Percentiles rank a stretch among this genome's conserved stretches.
Evolutionary conservation across 2,329 filamentous ascomycete species (phyloP).

Genomic region (Fusarium concolor): DNA sequence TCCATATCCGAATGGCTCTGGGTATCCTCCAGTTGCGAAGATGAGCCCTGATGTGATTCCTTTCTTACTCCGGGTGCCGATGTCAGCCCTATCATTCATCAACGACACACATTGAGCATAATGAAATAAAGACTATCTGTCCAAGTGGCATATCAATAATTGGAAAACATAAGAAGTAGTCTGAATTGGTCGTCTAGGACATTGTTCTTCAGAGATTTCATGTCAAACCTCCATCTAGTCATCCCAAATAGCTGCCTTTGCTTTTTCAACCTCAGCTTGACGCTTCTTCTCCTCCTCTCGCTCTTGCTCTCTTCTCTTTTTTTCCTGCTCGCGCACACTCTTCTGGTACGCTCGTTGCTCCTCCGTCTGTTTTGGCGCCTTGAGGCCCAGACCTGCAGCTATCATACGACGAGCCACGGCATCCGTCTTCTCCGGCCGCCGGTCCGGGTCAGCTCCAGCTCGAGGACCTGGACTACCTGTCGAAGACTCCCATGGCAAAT

Average conservation of each 20-base stretch:
- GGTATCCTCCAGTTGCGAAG: too few species aligned
- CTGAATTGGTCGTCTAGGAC: too few species aligned
- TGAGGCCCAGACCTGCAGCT: conserved; percentile 85
- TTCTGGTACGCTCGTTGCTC: conserved; percentile 90
- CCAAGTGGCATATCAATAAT: too few species aligned
- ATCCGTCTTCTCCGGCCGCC: conserved; percentile 89
- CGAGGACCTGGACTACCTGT: conserved; percentile 21
- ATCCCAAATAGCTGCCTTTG: conserved; percentile 90
- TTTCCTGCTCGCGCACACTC: conserved; percentile 85
- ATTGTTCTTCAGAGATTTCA: not conserved
- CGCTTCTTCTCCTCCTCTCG: conserved; percentile 70
- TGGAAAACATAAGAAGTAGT: too few species aligned
- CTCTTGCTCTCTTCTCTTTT: conserved; percentile 78
- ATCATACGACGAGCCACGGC: conserved; percentile 92
- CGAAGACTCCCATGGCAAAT: conserved; percentile 36
- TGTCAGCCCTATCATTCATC: too few species aligned
- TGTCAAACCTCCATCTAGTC: conserved; percentile 57
- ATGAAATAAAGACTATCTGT: too few species aligned
- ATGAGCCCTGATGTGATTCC: too few species aligned
- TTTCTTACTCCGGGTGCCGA: too few species aligned
- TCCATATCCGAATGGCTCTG: too few species aligned
- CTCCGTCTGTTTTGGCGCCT: conserved; percentile 83
- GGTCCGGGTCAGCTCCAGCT: conserved; percentile 25
- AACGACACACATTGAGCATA: too few species aligned
- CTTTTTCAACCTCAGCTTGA: conserved; percentile 75